phyloP scores from a whole-genome alignment of 1,284 basidiomycete species.

The Ceratobasidium papillatum region DNA sequence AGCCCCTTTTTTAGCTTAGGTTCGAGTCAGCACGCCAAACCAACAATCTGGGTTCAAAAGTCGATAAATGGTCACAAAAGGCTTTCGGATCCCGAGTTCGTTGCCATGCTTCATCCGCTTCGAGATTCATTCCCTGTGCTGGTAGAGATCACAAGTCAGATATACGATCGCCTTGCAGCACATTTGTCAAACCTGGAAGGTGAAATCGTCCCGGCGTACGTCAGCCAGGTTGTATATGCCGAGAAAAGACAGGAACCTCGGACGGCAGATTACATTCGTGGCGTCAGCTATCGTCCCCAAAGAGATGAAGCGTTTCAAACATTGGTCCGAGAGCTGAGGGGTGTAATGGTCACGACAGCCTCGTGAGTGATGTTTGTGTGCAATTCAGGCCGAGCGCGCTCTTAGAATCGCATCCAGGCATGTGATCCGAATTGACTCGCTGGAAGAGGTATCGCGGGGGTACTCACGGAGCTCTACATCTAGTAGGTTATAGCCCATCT shows the following conservation, averaged over 20 bases:
- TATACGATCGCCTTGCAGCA: too few relatives aligned
- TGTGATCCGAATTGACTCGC: too few relatives aligned
- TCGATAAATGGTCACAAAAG: neutral
- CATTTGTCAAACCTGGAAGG: conserved; percentile 5
- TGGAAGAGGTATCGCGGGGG: neutral
- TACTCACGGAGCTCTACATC: neutral
- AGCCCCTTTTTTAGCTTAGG: neutral
- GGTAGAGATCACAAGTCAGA: neutral
- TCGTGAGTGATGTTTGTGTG: neutral
- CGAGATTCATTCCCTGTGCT: conserved; percentile 5
- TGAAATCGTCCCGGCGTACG: neutral
- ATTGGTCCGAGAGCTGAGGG: too few relatives aligned
- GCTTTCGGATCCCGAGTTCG: neutral
- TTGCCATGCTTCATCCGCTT: neutral
- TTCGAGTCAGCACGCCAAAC: neutral
- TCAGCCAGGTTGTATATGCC: neutral
- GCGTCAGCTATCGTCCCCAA: too few relatives aligned
- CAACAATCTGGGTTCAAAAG: too few relatives aligned
- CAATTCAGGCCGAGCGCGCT: neutral
- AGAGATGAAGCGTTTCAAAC: too few relatives aligned
- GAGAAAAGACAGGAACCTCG: conserved; percentile 1
- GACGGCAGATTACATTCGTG: neutral
- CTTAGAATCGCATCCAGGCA: neutral
- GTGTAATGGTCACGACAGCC: neutral
- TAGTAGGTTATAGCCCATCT: neutral